Conservation (phyloP, 164 flowering plant species). For the Protea cynaroides region DNA sequence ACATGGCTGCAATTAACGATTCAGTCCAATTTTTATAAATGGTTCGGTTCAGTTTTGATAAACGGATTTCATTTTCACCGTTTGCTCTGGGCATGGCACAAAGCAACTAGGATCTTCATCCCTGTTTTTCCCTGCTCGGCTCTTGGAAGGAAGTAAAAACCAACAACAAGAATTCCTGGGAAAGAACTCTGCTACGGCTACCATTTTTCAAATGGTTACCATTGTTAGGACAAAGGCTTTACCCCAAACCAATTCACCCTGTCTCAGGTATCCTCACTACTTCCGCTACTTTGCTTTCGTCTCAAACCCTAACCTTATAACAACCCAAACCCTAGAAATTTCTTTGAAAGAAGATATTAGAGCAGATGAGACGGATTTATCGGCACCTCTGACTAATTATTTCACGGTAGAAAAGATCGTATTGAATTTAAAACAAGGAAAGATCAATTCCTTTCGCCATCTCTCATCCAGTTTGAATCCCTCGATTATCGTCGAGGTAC, state of each 20-base stretch:
- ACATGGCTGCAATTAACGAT: too few species aligned
- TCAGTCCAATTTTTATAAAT: too few species aligned
- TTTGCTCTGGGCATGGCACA: too few species aligned
- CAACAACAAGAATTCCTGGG: not conserved
- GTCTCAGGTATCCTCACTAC: slow-evolving; percentile 3
- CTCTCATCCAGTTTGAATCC: slow-evolving; percentile 31
- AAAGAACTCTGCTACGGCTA: not conserved
- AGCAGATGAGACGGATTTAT: slow-evolving; percentile 1
- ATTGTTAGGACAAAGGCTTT: not conserved
- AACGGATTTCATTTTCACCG: too few species aligned
- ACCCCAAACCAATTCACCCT: not conserved
- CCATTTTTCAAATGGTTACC: slow-evolving; percentile 1
- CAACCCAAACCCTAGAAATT: slow-evolving; percentile 11
- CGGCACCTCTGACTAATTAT: slow-evolving; percentile 24
- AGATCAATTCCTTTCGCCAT: slow-evolving; percentile 17
- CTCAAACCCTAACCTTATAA: slow-evolving; percentile 9
- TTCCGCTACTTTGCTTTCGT: slow-evolving; percentile 5
- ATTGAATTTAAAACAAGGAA: slow-evolving; percentile 33
- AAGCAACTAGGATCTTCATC: too few species aligned
- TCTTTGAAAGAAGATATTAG: not conserved
- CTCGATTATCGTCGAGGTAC: slow-evolving; percentile 34
- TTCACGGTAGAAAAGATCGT: slow-evolving; percentile 41
- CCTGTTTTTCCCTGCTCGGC: too few species aligned
- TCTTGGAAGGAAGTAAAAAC: not conserved
- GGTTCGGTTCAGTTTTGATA: too few species aligned